Evolutionary conservation across 1,284 basidiomycete genomes (phyloP).

Genomic region (Naganishia sp.): DNA sequence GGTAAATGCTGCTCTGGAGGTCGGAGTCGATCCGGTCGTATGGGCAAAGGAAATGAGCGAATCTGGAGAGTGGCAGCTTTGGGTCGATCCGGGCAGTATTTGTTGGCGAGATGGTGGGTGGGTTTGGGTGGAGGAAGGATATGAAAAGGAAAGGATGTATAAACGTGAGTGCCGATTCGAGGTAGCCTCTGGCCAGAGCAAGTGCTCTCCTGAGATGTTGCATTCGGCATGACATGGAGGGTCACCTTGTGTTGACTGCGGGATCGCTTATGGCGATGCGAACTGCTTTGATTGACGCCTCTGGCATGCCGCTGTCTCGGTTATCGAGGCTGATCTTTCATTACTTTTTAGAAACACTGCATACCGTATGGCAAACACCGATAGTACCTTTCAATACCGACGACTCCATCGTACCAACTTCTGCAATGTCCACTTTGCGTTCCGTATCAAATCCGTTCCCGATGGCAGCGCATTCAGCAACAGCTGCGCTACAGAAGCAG

Average conservation of each 20-base stretch:
- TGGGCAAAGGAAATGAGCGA: constrained; percentile 45
- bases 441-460: constrained; percentile 23
- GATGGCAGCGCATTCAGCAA: constrained; percentile 31
- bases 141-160: constrained; percentile 42
- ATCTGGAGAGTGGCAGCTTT: constrained; percentile 50
- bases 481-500: constrained; percentile 20
- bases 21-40: constrained; percentile 39
- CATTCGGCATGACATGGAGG: too few species aligned
- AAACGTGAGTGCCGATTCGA: constrained; percentile 30
- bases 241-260: too few species aligned
- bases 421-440: constrained; percentile 1
- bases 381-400: constrained; percentile 29
- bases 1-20: constrained; percentile 38
- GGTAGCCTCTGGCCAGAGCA: too few species aligned
- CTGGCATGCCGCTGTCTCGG: neutral
- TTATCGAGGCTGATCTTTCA: neutral
- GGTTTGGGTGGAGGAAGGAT: constrained; percentile 51
- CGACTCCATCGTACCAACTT: constrained; percentile 1
- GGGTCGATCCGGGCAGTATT: constrained; percentile 54
- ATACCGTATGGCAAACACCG: constrained; percentile 36
- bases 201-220: too few species aligned
- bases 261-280: neutral
- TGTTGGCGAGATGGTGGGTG: constrained; percentile 52
- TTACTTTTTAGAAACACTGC: constrained; percentile 30
- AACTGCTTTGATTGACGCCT: neutral